phyloP scores from a whole-genome alignment of 2,329 filamentous ascomycete species.

The Sporothrix variecibatus region DNA sequence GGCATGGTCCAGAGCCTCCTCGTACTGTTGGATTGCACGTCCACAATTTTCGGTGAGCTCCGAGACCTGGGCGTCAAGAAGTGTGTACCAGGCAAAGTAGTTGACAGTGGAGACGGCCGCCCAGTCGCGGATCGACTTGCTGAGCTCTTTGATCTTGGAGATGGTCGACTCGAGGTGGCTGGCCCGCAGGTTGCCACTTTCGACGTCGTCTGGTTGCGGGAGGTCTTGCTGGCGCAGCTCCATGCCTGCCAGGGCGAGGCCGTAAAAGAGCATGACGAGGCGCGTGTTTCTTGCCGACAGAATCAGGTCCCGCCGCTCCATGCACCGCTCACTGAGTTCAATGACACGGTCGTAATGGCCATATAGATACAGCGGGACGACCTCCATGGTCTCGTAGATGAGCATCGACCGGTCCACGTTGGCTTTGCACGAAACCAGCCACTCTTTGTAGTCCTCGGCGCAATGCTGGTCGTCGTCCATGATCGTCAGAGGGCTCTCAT shows the following conservation, averaged over 20 bases:
- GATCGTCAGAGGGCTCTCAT: conserved; percentile 53
- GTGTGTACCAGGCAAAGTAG: conserved; percentile 67
- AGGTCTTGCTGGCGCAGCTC: conserved; percentile 54
- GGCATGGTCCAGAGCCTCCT: conserved; percentile 71
- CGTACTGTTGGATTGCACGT: conserved; percentile 63
- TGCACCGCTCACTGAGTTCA: conserved; percentile 55
- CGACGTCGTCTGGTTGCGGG: conserved; percentile 43
- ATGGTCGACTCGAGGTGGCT: conserved; percentile 49
- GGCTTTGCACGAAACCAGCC: conserved; percentile 52
- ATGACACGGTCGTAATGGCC: conserved; percentile 63
- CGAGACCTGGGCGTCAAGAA: conserved; percentile 68
- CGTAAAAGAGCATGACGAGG: conserved; percentile 61
- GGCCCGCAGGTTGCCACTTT: conserved; percentile 39
- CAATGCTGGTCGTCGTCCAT: conserved; percentile 70
- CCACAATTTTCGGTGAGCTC: conserved; percentile 63
- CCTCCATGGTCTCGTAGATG: conserved; percentile 68
- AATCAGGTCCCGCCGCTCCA: conserved; percentile 51
- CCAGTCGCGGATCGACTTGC: conserved; percentile 65
- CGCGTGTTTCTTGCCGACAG: conserved; percentile 63
- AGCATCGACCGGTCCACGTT: conserved; percentile 66
- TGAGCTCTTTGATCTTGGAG: conserved; percentile 55
- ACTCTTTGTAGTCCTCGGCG: conserved; percentile 59
- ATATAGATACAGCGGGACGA: conserved; percentile 63
- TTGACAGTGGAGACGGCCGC: conserved; percentile 67
- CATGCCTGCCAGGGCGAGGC: conserved; percentile 56